Conservation (phyloP, 495 filamentous ascomycete species). For the Penicillium waksmanii region DNA sequence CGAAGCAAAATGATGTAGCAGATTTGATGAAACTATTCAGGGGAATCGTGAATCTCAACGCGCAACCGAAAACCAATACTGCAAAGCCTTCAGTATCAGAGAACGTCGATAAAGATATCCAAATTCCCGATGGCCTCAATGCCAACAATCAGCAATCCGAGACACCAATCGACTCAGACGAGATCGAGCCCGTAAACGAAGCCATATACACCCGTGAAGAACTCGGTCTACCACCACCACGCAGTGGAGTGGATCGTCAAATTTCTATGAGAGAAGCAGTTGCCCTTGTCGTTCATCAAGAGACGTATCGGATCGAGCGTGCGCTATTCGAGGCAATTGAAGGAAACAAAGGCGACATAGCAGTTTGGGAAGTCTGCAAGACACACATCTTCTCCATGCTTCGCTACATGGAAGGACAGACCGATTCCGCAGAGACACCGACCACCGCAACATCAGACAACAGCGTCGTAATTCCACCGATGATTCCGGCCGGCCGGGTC, state of each 20-base stretch:
- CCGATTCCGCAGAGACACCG: background rate
- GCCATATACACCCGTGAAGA: background rate
- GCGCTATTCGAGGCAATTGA: constrained; percentile 34
- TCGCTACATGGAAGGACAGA: constrained; percentile 36
- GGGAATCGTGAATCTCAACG: background rate
- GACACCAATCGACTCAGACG: background rate
- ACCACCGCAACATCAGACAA: background rate
- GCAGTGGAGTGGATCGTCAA: constrained; percentile 6
- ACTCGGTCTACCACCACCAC: background rate
- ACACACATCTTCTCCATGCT: constrained; percentile 69
- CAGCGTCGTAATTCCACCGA: constrained; percentile 25
- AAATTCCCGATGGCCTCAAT: background rate
- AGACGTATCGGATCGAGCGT: constrained; percentile 31
- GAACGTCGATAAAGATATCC: background rate
- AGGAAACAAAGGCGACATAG: constrained; percentile 61
- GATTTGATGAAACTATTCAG: constrained; percentile 39
- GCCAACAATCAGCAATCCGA: background rate
- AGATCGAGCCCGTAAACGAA: background rate
- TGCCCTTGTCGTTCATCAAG: constrained; percentile 32
- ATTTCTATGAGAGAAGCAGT: constrained; percentile 31
- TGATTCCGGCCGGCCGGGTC: constrained; percentile 53
- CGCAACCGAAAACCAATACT: background rate
- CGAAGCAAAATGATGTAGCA: constrained; percentile 24
- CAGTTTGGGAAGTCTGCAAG: constrained; percentile 73
- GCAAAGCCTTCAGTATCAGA: background rate